Evolutionary conservation across 164 flowering plant genomes (phyloP), one percentile per base, ranked within the genome.

Genomic region (Protea cynaroides): DNA sequence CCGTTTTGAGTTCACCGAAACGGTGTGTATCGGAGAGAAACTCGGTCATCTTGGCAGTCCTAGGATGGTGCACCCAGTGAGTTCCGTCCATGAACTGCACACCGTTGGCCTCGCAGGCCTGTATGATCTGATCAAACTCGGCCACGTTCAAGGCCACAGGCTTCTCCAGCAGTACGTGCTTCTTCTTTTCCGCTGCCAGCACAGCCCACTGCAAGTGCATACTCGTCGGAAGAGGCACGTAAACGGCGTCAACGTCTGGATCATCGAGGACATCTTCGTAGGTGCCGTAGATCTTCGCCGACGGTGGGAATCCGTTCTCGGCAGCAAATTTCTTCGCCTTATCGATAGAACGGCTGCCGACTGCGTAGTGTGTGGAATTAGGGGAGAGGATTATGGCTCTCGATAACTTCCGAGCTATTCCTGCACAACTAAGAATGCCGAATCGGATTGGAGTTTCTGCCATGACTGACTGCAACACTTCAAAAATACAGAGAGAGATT

Each of bases 81-180:
- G 95, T 88, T 0, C 79, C 84, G 67, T 88, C 95, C 95, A 88
- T 86, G 68, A 86, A 71, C 77, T 86, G 95, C 34, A 88, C 87
- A 0, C 88, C 86, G 40, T 72, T 81, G 11, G 70, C 58, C 13
- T 82, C 88, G 62, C 89, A 86, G 0, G 84, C 91, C 70, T 67
- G 73, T 18, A 76, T 9, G 29, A 87, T 87, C 69, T 0, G 25
- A 53, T 87, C 88, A 21, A 85, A 71, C 74, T 85, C 86, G 3
- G 63, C 71, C 19, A 74, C 88, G 61, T 75, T 74, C 40, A 85
- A 58, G 0, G 86, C 90, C 25, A 82, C 79, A 0, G 94, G 90
- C 80, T 87, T 87, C 85, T 87, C 94, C 57, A 84, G 65, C 51
- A 86, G 69, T 49, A 87, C 22, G 72, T 87, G 94, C 76, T 87